Base-by-base conservation (phyloP, 208 protist genomes). In the Acanthamoeba castellanii region DNA sequence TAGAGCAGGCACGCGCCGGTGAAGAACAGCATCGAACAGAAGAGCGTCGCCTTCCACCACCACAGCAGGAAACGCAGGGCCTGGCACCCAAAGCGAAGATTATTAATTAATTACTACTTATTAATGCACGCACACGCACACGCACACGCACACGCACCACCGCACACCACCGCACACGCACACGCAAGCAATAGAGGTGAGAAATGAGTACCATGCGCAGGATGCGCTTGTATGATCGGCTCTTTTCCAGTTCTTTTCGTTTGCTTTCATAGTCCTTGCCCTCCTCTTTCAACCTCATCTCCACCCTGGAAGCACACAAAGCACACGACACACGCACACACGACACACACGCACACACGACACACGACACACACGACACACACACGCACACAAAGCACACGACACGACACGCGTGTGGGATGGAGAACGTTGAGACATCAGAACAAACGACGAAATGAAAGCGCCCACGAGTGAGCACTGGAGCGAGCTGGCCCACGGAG, bases 241-340 rank as follows among this genome's bases (percentile, higher is more conserved):
- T 68, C 22, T 27, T 68, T 27, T 68, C 61, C 61, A 68, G 61
- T 68, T 68, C 61, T 68, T 68, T 68, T 68, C 61, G 61, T 68
- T 68, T 68, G 61, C 61, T 68, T 27, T 68, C 61, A 4, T 68
- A 68, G 61, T 68, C 61, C 61, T 68, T 68, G 16, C 61, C 61
- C 27, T 68, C 61, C 27, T 68, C 27, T 27, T 68, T 68, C 61
- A 68, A 68, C 16, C 61, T 18, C 16, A n/a, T 68, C 16, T 68
- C 22, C 27, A 68, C 61, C 61, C 61, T 68, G 61, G 27, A 4
- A 42, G 3, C 37, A 42, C 37, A 42, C 37, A 42, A 42, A 42
- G 37, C 37, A 42, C 37, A 42, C 37, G 3, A 42, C n/a, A n/a
- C n/a, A n/a, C n/a, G 37, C 37, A 42, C 37, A 42, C 37, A 42